Base-by-base conservation (phyloP, 192 early-diverging fungal species). In the Diversispora eburnea region DNA sequence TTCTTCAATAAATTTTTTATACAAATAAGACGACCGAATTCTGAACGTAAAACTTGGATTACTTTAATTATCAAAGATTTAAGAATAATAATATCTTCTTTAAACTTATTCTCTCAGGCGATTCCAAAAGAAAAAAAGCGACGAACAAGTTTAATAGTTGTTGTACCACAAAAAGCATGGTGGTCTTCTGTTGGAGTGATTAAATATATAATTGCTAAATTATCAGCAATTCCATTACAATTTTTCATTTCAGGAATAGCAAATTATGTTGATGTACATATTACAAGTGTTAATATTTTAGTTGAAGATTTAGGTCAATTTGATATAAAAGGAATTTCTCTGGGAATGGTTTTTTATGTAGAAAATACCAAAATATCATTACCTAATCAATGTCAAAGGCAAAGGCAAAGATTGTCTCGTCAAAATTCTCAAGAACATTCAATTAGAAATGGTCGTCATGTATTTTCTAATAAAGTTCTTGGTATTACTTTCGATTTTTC, bases 161-260 rank as follows among this genome's bases (percentile, higher is more conserved):
- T 5, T 7, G 78, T 22, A 74, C 78, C 22, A 47, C 62, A 13
- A 51, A 77, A n/a, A 60, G 76, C 82, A 3, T 81, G 80, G 80
- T 83, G 82, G 82, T 83, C 81, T 42, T 83, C 82, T 1, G n/a
- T 81, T 20, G 79, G 79, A 3, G 42, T 81, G 46, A 61, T 83
- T 13, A 83, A 77, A 67, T 71, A 67, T 66, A 45, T 79, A 5
- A 49, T 81, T 7, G 72, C 75, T 48, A 69, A 78, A 52, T 75
- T 75, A 6, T 84, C 78, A 0, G 80, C 80, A 8, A 66, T 84
- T 33, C 82, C 80, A 20, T 78, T 76, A 15, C 82, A 84, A 52
- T 65, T 84, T 10, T 48, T 84, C 12, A 76, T 84, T 66, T 77
- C 78, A 0, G 76, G 74, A 5, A 46, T 84, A 13, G 76, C 82